Base-by-base conservation (phyloP, 768 basidiomycete species). In the Megacollybia marginata region DNA sequence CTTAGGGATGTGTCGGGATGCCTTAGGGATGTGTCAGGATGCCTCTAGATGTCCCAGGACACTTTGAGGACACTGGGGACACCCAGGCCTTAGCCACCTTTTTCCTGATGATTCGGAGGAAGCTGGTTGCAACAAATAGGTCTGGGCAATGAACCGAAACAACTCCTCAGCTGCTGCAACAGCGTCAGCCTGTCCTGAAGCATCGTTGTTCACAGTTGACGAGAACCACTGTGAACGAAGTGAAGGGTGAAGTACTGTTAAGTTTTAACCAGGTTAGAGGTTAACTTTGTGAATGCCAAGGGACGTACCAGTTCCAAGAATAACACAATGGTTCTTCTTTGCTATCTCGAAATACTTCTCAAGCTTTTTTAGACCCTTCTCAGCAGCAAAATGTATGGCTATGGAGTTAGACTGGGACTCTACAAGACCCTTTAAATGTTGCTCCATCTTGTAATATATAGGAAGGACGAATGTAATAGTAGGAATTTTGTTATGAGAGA, bases 261-360 rank as follows among this genome's bases (percentile, higher is more conserved):
- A n/a, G n/a, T n/a, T n/a, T n/a, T n/a, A n/a, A 23, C 20, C 48
- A 35, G 40, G 40, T 20, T 42, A 43, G 47, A 28, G 34, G 44
- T 33, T 18, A 48, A 15, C 36, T 28, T 16, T 44, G 10, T 33
- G 40, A 44, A 36, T 34, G 43, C 28, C 28, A 35, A 33, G 32
- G 33, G 33, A 59, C 59, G 15, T 57, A 69, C 63, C 42, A 4
- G 63, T 68, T 35, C 55, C 63, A 36, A 69, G 46, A 8, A 57
- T 52, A 20, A 31, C 10, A 33, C 5, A 28, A n/a, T 47, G 46
- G 13, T 33, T 11, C 8, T 28, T 47, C 32, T 47, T 33, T n/a
- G 46, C 46, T 31, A n/a, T 11, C 15, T 31, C 20, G 31, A 19
- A 33, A 20, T 47, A 47, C 23, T 47, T 28, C 20, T 47, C 33